Evolutionary conservation across 495 filamentous ascomycete genomes (phyloP), one percentile per base, ranked within the genome.

Genomic region (Friedmanniomyces endolithicus): DNA sequence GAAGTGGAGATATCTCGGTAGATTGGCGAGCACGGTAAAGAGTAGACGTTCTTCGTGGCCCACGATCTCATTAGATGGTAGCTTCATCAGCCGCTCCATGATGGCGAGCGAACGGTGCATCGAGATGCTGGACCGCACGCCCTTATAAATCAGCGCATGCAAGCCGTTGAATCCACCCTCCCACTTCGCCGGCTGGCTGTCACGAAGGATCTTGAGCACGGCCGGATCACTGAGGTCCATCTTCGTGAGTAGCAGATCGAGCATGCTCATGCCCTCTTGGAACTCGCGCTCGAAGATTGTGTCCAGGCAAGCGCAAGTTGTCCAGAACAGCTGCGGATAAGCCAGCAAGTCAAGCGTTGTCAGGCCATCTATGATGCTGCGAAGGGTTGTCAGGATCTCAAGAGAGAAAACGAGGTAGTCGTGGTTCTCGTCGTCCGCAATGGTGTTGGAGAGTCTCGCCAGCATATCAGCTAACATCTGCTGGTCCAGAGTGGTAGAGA

Each of bases 311-410:
- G 92, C 90, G 63, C 89, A 95, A 1, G 87, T 94, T 1, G 90
- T 90, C 92, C 92, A 99, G 70, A 97, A 99, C 1, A 97, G 71
- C 62, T 96, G 89, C 7, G 92, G 90, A 58, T 90, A 95, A 34
- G 84, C 81, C 40, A 95, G 59, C 14, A 99, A 75, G 67, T 92
- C 85, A 20, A 81, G 73, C 2, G 83, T 75, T n/a, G 87, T 81
- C 20, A 95, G 72, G 24, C 88, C 87, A 53, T 79, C 78, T 54
- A 97, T 92, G 52, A 96, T 84, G 0, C 88, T 87, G 55, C 90
- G 87, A 43, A 99, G 67, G 0, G 92, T 97, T 0, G 88, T 95
- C 24, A 99, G 72, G 63, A 97, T 95, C 64, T 99, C 92, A 84
- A 96, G 87, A 1, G 94, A 94, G 67, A 96, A 99, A 1, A 88